Evolutionary conservation across 2,329 filamentous ascomycete genomes (phyloP), one percentile per base, ranked within the genome.

Genomic region (Neonectria ditissima): DNA sequence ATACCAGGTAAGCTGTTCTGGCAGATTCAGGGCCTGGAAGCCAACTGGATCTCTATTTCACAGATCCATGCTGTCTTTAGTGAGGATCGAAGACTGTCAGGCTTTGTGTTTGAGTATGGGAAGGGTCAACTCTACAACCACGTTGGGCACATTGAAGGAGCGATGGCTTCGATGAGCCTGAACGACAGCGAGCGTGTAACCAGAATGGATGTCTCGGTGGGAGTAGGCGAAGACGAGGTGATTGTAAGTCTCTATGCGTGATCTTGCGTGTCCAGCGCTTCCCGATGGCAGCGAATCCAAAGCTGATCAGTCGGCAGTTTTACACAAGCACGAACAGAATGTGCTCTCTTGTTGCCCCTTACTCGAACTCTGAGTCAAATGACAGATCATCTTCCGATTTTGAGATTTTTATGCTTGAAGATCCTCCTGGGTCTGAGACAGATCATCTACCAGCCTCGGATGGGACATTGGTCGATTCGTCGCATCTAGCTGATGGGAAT

Each of bases 1-100:
- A 18, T 41, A 3, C 39, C 30, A 3, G 47, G 20, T 3, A 65
- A 47, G 41, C 5, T 65, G 1, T 61, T 64, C 10, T 65, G 63
- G 63, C 4, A 34, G 16, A n/a, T 32, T 9, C 41, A 54, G 37
- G 55, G 26, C 10, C 3, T 2, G 5, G 13, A 45, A 2, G 45
- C 11, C 1, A 28, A n/a, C 14, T 57, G 39, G 51, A 14, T 43
- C 0, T 13, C 1, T 1, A 52, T 65, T 2, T 55, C 34, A 0
- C n/a, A 45, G 1, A 57, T 65, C 7, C 28, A 41, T 18, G 28
- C 39, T 0, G 26, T 61, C 16, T 65, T 61, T 2, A 32, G 47
- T 2, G 2, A 28, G 2, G 8, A 8, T 2, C 2, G 26, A 4
- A n/a, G 16, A 2, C 14, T 64, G 0, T 60, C 39, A 1, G 55